These are phyloP conservation scores for Heterobasidion occidentale DNA, from an alignment of 1,284 basidiomycete species.

Conservation along the genomic window DNA sequence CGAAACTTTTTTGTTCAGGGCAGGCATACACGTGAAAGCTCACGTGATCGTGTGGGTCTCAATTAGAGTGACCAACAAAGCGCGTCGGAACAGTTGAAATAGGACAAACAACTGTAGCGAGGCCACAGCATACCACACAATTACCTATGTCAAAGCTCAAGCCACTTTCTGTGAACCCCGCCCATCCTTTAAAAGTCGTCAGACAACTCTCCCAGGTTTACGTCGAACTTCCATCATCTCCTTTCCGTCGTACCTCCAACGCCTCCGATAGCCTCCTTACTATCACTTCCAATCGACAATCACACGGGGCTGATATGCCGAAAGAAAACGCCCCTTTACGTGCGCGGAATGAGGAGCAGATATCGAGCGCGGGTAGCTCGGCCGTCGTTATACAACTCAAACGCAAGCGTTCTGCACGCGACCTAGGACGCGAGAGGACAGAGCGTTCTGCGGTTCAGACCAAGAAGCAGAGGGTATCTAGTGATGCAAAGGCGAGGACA, in stretches of 20 bases:
- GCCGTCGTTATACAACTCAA: conserved; percentile 9
- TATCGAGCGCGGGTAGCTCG: conserved; percentile 1
- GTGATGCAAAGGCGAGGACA: conserved; percentile 4
- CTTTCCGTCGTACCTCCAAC: conserved; percentile 16
- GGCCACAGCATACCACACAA: neutral
- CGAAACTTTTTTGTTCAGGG: conserved; percentile 1
- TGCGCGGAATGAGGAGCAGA: conserved; percentile 10
- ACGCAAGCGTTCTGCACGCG: conserved; percentile 19
- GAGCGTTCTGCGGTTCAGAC: conserved; percentile 7
- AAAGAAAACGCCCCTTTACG: conserved; percentile 51
- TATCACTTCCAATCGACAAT: conserved; percentile 8
- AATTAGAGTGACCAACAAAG: conserved; percentile 3
- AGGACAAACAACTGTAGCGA: conserved; percentile 7
- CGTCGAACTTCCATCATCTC: conserved; percentile 50
- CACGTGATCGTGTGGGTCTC: conserved; percentile 4
- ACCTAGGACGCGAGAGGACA: conserved; percentile 5
- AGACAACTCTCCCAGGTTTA: conserved; percentile 39
- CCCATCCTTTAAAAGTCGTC: conserved; percentile 13
- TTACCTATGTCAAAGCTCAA: neutral
- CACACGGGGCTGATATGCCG: conserved; percentile 15
- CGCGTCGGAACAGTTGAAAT: conserved; percentile 1
- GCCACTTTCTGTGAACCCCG: neutral
- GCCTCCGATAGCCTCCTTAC: conserved; percentile 2
- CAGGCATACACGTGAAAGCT: neutral
- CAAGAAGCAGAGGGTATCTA: conserved; percentile 27